Evolutionary conservation across 768 basidiomycete genomes (phyloP).

Genomic region (Cantharellus cinnabarinus): DNA sequence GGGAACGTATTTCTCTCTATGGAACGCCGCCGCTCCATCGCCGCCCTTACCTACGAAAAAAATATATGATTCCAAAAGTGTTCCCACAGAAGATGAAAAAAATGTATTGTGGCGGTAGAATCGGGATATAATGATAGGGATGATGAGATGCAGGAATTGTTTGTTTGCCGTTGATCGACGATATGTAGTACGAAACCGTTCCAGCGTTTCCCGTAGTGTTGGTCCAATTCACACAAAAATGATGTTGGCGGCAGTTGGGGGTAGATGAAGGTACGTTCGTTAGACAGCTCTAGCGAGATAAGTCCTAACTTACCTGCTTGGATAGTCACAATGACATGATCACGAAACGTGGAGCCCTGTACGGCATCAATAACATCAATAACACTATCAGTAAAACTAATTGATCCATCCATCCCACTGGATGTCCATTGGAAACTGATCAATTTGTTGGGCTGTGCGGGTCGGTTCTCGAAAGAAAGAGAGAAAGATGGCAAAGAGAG

Average conservation of each 20-base stretch:
- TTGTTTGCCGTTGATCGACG: not conserved
- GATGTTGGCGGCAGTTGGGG: too few relatives aligned
- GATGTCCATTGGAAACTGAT: too few relatives aligned
- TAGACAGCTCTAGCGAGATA: not conserved
- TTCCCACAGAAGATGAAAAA: not conserved
- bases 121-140: not conserved
- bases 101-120: not conserved
- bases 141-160: not conserved
- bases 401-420: too few relatives aligned
- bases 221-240: too few relatives aligned
- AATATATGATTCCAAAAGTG: not conserved
- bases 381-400: too few relatives aligned
- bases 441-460: too few relatives aligned
- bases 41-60: slow-evolving; percentile 52
- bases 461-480: too few relatives aligned
- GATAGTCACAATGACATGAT: slow-evolving; percentile 60
- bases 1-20: slow-evolving; percentile 69
- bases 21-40: slow-evolving; percentile 80
- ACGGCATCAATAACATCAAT: not conserved
- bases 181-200: not conserved
- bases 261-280: too few relatives aligned
- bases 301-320: not conserved
- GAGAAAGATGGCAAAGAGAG: too few relatives aligned
- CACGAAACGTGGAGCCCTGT: slow-evolving; percentile 45
- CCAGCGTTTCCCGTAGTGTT: too few relatives aligned